Conservation (phyloP, 148 eudicot genomes). For the Spergularia bocconei region DNA sequence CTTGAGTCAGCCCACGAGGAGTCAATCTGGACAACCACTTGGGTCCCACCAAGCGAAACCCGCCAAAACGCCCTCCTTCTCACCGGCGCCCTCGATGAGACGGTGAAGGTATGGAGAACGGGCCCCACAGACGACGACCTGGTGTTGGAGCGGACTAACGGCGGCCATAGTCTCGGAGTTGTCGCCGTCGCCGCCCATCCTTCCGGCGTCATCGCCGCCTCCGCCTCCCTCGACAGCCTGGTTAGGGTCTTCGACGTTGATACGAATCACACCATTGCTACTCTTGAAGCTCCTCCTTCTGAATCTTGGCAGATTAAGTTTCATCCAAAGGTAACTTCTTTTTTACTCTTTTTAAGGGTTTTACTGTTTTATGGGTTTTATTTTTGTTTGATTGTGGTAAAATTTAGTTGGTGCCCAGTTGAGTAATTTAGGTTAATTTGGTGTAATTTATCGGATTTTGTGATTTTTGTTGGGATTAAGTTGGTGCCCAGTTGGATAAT, state of each 20-base stretch:
- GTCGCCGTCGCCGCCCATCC: constrained; percentile 95
- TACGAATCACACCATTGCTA: constrained; percentile 64
- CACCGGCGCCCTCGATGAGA: constrained; percentile 89
- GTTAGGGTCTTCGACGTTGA: constrained; percentile 82
- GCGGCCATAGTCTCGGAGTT: constrained; percentile 88
- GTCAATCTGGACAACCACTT: constrained; percentile 76
- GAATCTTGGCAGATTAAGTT: constrained; percentile 93
- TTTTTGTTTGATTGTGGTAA: neutral
- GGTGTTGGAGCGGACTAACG: constrained; percentile 50
- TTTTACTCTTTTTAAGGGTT: too few species aligned
- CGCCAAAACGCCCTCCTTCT: constrained; percentile 53
- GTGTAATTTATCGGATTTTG: neutral
- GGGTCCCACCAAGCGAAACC: constrained; percentile 67
- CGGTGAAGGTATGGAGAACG: constrained; percentile 65
- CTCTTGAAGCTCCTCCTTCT: constrained; percentile 84
- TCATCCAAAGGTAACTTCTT: constrained; percentile 54
- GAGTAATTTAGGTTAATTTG: too few species aligned
- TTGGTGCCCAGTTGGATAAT: neutral
- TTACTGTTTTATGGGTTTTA: too few species aligned
- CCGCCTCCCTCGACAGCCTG: constrained; percentile 88
- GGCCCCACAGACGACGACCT: constrained; percentile 60
- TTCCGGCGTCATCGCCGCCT: constrained; percentile 79
- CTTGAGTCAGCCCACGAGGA: constrained; percentile 71
- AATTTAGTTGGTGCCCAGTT: too few species aligned
- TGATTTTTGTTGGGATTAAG: neutral